Conservation (phyloP, 257 asterid genomes). For the Nicotiana sylvestris region DNA sequence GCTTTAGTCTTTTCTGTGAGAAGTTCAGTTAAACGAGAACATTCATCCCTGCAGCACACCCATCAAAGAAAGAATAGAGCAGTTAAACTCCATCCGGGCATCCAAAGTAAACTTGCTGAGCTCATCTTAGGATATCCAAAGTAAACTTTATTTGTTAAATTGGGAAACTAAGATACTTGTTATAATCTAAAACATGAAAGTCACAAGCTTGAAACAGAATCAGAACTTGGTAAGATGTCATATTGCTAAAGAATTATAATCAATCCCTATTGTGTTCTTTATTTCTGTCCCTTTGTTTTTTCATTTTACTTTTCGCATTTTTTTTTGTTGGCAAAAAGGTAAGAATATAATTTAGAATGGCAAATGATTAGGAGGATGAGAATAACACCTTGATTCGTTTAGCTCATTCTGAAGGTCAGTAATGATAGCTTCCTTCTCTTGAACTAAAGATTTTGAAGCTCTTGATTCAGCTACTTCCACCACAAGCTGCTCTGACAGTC, state of each 20-base stretch:
- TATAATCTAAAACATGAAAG: not conserved
- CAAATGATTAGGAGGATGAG: not conserved
- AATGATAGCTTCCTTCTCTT: slow-evolving; percentile 69
- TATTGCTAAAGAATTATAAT: not conserved
- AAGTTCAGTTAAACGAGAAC: slow-evolving; percentile 50
- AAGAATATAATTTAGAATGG: not conserved
- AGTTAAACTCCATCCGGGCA: not conserved
- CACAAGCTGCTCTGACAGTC: slow-evolving; percentile 91
- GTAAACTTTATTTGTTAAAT: not conserved
- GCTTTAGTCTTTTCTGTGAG: slow-evolving; percentile 83
- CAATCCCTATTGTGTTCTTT: not conserved
- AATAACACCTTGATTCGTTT: slow-evolving; percentile 58
- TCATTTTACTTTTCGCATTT: not conserved
- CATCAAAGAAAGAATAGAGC: not conserved
- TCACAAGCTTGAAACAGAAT: not conserved
- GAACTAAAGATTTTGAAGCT: slow-evolving; percentile 60
- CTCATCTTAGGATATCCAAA: not conserved
- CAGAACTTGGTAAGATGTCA: not conserved
- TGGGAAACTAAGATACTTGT: not conserved
- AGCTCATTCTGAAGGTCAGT: slow-evolving; percentile 67
- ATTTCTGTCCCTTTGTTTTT: not conserved
- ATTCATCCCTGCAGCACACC: slow-evolving; percentile 64
- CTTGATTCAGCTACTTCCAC: slow-evolving; percentile 96
- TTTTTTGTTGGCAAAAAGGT: not conserved
- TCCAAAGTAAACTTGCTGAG: not conserved